Evolutionary conservation across 2,329 filamentous ascomycete genomes (phyloP).

Genomic region (Didymella exigua): DNA sequence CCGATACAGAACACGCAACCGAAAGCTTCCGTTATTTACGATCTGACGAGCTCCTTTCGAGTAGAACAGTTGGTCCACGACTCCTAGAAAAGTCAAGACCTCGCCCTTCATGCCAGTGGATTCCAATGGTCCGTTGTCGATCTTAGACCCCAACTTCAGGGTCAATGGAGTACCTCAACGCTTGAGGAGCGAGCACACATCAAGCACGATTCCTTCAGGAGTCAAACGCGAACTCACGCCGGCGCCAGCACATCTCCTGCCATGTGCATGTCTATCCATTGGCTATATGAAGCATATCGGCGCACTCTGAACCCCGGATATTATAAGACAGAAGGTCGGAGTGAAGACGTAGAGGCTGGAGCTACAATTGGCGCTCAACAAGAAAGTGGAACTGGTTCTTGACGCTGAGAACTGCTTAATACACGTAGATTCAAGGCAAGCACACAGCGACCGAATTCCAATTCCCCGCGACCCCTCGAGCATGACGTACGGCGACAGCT

Average conservation of each 20-base stretch:
- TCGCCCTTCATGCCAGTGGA: neutral
- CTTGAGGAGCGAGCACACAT: neutral
- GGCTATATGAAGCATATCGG: neutral
- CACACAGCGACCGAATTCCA: neutral
- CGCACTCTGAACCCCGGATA: too few relatives aligned
- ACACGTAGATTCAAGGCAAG: neutral
- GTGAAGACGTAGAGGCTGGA: neutral
- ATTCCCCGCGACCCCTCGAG: neutral
- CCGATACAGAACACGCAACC: slow-evolving; percentile 12
- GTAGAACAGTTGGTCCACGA: neutral
- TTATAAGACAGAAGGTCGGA: too few relatives aligned
- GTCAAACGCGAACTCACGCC: neutral
- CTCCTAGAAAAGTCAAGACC: neutral
- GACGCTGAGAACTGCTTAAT: neutral
- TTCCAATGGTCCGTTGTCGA: neutral
- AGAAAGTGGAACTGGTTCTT: neutral
- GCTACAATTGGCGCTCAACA: too few relatives aligned
- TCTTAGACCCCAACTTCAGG: neutral
- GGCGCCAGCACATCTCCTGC: neutral
- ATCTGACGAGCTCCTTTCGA: neutral
- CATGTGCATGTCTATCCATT: neutral
- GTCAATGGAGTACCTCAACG: too few relatives aligned
- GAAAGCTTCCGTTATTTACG: slow-evolving; percentile 12
- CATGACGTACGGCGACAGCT: neutral
- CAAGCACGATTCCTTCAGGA: neutral